A percentile compares a stretch with the other conserved stretches of the same genome.
These are phyloP conservation scores for Agrocybe chaxingu DNA, from an alignment of 768 basidiomycete genomes.

Conservation along the genomic window DNA sequence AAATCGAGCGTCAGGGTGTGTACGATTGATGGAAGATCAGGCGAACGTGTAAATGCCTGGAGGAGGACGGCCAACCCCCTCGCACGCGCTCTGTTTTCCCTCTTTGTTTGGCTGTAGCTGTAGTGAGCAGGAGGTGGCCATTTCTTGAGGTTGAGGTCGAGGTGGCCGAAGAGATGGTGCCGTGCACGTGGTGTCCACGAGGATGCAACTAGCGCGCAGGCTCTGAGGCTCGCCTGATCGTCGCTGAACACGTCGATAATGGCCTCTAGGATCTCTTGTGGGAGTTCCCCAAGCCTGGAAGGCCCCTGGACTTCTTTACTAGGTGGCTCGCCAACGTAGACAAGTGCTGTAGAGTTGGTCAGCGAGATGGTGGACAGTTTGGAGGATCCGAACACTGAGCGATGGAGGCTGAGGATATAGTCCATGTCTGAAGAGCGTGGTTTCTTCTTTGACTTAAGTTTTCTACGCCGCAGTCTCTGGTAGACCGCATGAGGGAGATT, in stretches of 20 bases:
- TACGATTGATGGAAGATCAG: no score
- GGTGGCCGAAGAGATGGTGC: background rate
- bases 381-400: no score
- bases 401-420: no score
- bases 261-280: slow-evolving; percentile 1
- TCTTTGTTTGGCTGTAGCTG: background rate
- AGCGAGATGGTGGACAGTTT: no score
- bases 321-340: no score
- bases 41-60: background rate
- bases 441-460: no score
- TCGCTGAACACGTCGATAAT: background rate
- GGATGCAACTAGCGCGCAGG: slow-evolving; percentile 1
- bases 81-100: background rate
- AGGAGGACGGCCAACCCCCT: background rate
- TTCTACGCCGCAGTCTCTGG: no score
- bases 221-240: background rate
- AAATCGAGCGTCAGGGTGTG: no score
- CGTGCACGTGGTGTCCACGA: background rate
- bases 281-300: background rate
- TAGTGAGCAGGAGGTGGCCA: background rate
- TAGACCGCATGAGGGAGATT: no score
- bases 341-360: no score
- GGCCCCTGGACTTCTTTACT: no score
- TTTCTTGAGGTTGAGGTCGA: background rate
- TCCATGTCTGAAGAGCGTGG: no score